Evolutionary conservation across 2,329 filamentous ascomycete species (phyloP).

Genomic region (Diplocarpon rosae): DNA sequence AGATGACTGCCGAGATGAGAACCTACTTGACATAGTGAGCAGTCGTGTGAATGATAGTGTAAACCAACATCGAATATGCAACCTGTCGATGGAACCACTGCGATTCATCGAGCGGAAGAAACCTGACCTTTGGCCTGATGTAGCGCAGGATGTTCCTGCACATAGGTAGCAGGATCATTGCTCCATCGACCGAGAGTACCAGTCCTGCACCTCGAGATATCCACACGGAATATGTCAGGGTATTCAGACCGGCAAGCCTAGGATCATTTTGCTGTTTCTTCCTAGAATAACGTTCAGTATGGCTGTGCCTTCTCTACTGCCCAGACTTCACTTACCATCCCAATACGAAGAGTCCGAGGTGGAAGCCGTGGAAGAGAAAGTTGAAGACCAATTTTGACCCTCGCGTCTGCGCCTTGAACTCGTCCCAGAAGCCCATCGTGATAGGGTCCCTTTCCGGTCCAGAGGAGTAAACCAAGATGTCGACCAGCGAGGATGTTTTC

Average conservation of each 20-base stretch:
- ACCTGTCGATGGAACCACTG: conserved; percentile 95
- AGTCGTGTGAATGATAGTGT: conserved; percentile 63
- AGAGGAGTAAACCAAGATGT: conserved; percentile 33
- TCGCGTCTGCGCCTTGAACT: conserved; percentile 53
- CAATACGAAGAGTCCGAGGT: conserved; percentile 67
- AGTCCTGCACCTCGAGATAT: conserved; percentile 88
- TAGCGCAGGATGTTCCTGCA: conserved; percentile 82
- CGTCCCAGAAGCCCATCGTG: conserved; percentile 21
- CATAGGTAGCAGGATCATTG: conserved; percentile 86
- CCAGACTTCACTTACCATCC: conserved; percentile 59
- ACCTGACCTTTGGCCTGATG: conserved; percentile 76
- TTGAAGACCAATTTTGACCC: conserved; percentile 67
- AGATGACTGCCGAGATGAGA: not conserved
- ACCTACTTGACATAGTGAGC: conserved; percentile 90
- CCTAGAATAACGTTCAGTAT: conserved; percentile 40
- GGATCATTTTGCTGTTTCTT: conserved; percentile 61
- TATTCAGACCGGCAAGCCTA: conserved; percentile 68
- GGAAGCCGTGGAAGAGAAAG: conserved; percentile 67
- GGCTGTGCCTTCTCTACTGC: not conserved
- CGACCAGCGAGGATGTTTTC: conserved; percentile 42
- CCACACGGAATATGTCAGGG: conserved; percentile 82
- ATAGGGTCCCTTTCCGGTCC: conserved; percentile 7
- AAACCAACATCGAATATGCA: conserved; percentile 79
- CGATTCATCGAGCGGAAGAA: conserved; percentile 89
- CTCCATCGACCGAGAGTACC: conserved; percentile 71